Evolutionary conservation across 768 basidiomycete species (phyloP), one percentile per base, ranked within the genome.

Genomic region (Mycena vulgaris): DNA sequence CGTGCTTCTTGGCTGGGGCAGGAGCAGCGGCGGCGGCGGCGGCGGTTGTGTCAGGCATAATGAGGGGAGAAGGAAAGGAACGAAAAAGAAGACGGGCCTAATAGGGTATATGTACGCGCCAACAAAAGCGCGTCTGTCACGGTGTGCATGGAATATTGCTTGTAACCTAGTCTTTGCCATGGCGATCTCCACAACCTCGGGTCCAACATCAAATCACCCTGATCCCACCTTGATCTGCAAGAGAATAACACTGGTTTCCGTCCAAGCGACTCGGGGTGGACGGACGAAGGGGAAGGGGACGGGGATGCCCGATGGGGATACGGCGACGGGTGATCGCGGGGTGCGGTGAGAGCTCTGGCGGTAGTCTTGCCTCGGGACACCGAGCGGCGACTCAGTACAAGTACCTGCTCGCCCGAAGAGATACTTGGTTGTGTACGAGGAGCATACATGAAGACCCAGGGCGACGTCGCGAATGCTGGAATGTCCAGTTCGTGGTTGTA

Each of bases 1-100:
- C 77, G 62, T 83, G 82, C 76, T 84, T 85, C 60, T 76, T 74
- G 14, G 75, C 53, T 33, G 65, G 62, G 40, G 75, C 67, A 28
- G 72, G 47, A 42, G 62, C 57, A 23, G n/a, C n/a, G n/a, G n/a
- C n/a, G n/a, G n/a, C n/a, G n/a, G n/a, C n/a, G n/a, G n/a, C n/a
- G n/a, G n/a, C n/a, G n/a, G n/a, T n/a, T n/a, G 69, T 28, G 25
- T 76, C 75, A 61, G 75, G 73, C 75, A 75, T 52, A n/a, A n/a
- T n/a, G 30, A 28, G 71, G 58, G 57, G 53, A 56, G 63, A 28
- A 30, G 40, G 61, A 33, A 69, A 64, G 30, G 49, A 37, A 45
- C 37, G 30, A 67, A 17, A 35, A 52, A 58, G 56, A 55, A 60
- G 39, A 62, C 25, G 35, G 40, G 49, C 27, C 40, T 8, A 31